These are phyloP conservation scores for Kandelia obovata DNA, from an alignment of 345 rosid genomes.

Conservation along the genomic window DNA sequence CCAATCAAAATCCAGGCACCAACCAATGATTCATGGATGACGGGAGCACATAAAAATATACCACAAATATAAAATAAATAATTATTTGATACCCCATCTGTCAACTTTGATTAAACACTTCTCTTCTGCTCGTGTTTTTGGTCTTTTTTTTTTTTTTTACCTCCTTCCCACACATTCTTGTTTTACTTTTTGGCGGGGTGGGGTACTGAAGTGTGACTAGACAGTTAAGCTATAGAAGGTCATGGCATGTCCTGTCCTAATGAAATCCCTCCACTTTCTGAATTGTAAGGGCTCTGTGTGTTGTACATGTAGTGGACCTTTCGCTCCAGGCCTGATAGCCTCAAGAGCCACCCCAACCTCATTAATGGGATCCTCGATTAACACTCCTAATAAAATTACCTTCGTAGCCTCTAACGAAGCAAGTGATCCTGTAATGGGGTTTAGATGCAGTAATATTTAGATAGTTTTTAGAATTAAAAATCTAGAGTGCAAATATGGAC, in stretches of 20 bases:
- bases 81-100: not conserved
- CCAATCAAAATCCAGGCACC: slow-evolving; percentile 8
- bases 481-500: no score
- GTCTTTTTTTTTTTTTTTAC: no score
- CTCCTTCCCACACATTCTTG: no score
- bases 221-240: slow-evolving; percentile 5
- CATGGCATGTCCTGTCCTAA: not conserved
- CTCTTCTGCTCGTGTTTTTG: no score
- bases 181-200: not conserved
- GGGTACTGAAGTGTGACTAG: slow-evolving; percentile 16
- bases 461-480: no score
- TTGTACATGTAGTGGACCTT: not conserved
- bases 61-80: slow-evolving; percentile 1
- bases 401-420: not conserved
- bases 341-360: not conserved
- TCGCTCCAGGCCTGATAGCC: not conserved
- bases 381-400: not conserved
- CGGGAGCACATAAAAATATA: not conserved
- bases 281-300: not conserved
- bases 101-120: not conserved
- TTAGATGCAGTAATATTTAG: no score
- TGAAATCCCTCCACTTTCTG: not conserved
- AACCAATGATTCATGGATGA: slow-evolving; percentile 3
- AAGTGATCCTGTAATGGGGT: not conserved
- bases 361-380: not conserved